phyloP scores from a whole-genome alignment of 2,329 filamentous ascomycete species.

The Fusarium coicis region DNA sequence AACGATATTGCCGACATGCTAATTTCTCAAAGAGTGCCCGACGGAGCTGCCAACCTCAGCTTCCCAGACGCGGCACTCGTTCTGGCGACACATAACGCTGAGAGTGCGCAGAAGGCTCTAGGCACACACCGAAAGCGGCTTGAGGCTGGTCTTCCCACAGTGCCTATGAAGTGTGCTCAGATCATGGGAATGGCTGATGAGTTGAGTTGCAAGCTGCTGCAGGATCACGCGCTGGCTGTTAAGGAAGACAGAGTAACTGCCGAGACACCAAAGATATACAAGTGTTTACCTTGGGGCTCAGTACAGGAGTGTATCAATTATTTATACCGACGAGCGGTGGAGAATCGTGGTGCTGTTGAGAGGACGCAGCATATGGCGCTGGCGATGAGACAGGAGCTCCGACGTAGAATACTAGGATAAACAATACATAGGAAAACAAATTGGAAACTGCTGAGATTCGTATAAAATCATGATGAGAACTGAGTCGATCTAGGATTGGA shows the following conservation, averaged over 20 bases:
- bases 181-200: conserved; percentile 69
- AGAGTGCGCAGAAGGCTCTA: conserved; percentile 54
- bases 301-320: conserved; percentile 53
- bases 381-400: conserved; percentile 45
- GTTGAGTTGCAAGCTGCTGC: conserved; percentile 61
- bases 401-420: conserved; percentile 39
- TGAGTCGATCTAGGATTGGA: background rate
- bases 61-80: conserved; percentile 61
- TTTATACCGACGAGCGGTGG: conserved; percentile 51
- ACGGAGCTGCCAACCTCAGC: conserved; percentile 1
- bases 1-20: conserved; percentile 59
- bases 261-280: conserved; percentile 47
- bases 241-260: conserved; percentile 5
- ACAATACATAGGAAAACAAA: accelerated
- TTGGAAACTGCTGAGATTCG: accelerated
- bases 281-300: conserved; percentile 54
- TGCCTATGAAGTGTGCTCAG: conserved; percentile 60
- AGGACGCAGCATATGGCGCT: conserved; percentile 46
- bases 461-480: accelerated
- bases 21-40: conserved; percentile 50
- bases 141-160: conserved; percentile 44
- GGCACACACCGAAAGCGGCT: conserved; percentile 55
- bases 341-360: conserved; percentile 53
- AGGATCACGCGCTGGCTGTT: conserved; percentile 43
- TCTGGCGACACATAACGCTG: conserved; percentile 64